Base-by-base conservation (phyloP, 495 filamentous ascomycete genomes). In the Penicillium cosmopolitanum region DNA sequence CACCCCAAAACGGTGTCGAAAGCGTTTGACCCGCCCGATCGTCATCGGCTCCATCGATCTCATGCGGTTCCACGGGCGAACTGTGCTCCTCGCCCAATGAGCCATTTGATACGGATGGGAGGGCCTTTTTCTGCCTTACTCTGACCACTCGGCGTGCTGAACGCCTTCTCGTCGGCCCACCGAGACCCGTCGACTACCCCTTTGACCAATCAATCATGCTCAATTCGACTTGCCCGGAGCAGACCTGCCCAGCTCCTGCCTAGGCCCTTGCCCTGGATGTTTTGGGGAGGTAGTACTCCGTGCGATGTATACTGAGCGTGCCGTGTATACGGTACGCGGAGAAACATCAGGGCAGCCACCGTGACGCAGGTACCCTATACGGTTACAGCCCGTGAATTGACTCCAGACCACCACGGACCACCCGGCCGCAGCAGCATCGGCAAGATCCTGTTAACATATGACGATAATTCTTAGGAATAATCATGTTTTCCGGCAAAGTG, bases 381-480 rank as follows among this genome's bases (percentile, higher is more conserved):
- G 19, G 19, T 42, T 23, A 28, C 31, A 44, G 18, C 31, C 34
- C 33, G 31, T 13, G 46, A 23, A 50, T 57, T 21, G 43, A 50
- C 33, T 57, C 44, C 18, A 36, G 54, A 42, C 46, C 50, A 55
- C 47, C 54, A 54, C 44, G 54, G 57, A 63, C 61, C 65, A 60
- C 58, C 52, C 50, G 25, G 50, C 43, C 47, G 56, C 57, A 55
- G 61, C 53, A 15, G 23, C 18, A 58, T 31, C 31, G 4, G 42
- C 42, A 47, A 31, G 33, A 55, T 52, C 51, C 55, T 58, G 43
- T 62, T 50, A 66, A 67, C 16, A 62, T 60, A 78, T 73, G 72
- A 77, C 74, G 76, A 77, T 69, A 75, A 77, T 77, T 73, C 65
- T 58, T 70, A 73, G 70, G 71, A 60, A 73, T 72, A 63, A 73